Base-by-base conservation (phyloP, 2,329 filamentous ascomycete species). In the Balansia obtecta region DNA sequence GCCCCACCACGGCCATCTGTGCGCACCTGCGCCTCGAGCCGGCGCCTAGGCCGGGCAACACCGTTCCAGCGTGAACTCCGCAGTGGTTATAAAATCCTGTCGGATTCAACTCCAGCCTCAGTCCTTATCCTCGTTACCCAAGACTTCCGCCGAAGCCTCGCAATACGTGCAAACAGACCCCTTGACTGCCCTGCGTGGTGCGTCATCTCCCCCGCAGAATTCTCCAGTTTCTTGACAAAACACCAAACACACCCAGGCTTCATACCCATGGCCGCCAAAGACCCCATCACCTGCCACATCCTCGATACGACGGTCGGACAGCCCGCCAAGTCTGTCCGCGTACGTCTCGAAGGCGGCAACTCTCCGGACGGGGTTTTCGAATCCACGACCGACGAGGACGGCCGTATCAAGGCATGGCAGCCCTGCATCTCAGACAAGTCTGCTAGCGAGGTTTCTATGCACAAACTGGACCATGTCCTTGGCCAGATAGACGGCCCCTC, bases 231-330 rank as follows among this genome's bases (percentile, higher is more conserved):
- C 7, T 27, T 27, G 27, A 27, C 27, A 6, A 27, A 27, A 27
- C 27, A 27, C 27, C 4, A 6, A 27, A 27, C 4, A 27, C 27
- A 27, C 27, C 5, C 27, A 27, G 8, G 27, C 27, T 6, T 27
- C 27, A 6, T 27, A 27, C 27, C 27, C 48, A 54, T 54, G 52
- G 18, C 57, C 30, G 45, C 52, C 52, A 80, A 77, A 61, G 79
- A 82, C 62, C 80, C 79, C 62, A 91, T 93, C 61, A 91, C 87
- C 65, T 91, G 86, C 73, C 87, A 93, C 73, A 79, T 90, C 66
- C 86, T 93, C 65, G 86, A 93, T 73, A 91, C 86, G 11, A 78
- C 81, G n/a, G 71, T 77, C 54, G 87, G 87, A 61, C 76, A 75
- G 51, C 87, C 87, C 20, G 87, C 80, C 15, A 67, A 74, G 51